Conservation (phyloP, 2,329 filamentous ascomycete species). For the Paecilomyces sp. region DNA sequence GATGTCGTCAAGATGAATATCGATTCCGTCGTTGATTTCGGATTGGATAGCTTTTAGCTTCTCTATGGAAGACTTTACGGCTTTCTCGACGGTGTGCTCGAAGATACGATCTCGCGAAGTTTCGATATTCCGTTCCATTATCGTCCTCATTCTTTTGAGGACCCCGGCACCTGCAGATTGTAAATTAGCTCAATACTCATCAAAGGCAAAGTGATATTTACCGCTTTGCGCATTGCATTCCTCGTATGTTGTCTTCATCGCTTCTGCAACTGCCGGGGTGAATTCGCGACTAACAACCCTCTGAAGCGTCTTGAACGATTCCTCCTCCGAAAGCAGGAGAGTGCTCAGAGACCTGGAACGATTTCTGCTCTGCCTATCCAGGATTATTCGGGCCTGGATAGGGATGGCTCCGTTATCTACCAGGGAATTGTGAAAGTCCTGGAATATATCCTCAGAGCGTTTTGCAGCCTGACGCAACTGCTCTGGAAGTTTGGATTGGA, state of each 20-base stretch:
- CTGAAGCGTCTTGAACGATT: constrained; percentile 36
- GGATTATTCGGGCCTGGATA: background rate
- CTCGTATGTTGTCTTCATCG: constrained; percentile 43
- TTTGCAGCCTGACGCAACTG: background rate
- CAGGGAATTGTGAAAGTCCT: background rate
- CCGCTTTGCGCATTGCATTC: constrained; percentile 40
- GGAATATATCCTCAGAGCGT: background rate
- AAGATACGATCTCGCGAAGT: background rate
- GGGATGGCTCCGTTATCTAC: no score
- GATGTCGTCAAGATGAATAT: background rate
- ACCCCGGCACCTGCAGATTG: background rate
- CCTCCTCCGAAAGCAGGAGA: constrained; percentile 19
- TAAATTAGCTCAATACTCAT: background rate
- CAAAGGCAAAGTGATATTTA: background rate
- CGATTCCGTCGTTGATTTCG: background rate
- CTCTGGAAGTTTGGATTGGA: background rate
- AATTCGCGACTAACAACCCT: constrained; percentile 49
- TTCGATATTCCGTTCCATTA: background rate
- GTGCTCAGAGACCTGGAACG: background rate
- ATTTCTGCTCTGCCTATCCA: background rate
- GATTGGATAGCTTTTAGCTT: background rate
- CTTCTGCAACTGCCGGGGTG: constrained; percentile 38
- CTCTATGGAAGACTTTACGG: background rate
- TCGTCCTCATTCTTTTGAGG: background rate
- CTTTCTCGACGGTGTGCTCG: background rate